These are phyloP conservation scores for Aspergillus floridensis DNA, from an alignment of 2,329 filamentous ascomycete species.

Conservation along the genomic window DNA sequence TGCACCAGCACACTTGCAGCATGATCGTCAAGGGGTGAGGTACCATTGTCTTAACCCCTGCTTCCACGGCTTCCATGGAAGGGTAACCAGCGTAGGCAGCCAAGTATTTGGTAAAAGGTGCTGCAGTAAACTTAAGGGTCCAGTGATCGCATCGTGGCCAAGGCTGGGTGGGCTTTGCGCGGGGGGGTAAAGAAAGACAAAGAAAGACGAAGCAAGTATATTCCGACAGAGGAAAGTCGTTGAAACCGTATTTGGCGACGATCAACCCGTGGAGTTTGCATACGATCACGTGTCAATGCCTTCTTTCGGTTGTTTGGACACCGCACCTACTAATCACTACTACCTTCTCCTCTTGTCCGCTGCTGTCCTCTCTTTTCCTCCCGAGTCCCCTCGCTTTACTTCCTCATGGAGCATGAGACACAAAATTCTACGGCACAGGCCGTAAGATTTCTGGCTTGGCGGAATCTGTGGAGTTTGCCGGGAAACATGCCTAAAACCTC, in stretches of 20 bases:
- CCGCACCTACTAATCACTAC: background rate
- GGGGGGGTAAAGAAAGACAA: no score
- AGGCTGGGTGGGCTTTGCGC: background rate
- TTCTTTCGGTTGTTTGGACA: background rate
- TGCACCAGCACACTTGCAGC: background rate
- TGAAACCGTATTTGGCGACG: conserved; percentile 1
- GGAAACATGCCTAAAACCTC: background rate
- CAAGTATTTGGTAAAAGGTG: background rate
- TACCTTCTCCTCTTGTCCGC: background rate
- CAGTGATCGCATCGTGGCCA: background rate
- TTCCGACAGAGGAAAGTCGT: conserved; percentile 8
- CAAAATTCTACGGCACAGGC: conserved; percentile 8
- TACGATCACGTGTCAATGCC: background rate
- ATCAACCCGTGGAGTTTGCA: background rate
- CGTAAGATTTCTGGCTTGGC: conserved; percentile 5
- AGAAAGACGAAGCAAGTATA: background rate
- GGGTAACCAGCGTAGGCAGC: conserved; percentile 1
- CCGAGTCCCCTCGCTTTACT: background rate
- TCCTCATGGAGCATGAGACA: conserved; percentile 6
- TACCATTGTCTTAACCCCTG: conserved; percentile 6
- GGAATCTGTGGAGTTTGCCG: conserved; percentile 1
- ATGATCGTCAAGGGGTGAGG: conserved; percentile 4
- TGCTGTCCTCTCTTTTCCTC: background rate
- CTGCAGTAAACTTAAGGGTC: background rate
- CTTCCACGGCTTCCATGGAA: background rate